Conservation (phyloP, 805 yeast genomes). For the Kazachstania psychrophila region DNA sequence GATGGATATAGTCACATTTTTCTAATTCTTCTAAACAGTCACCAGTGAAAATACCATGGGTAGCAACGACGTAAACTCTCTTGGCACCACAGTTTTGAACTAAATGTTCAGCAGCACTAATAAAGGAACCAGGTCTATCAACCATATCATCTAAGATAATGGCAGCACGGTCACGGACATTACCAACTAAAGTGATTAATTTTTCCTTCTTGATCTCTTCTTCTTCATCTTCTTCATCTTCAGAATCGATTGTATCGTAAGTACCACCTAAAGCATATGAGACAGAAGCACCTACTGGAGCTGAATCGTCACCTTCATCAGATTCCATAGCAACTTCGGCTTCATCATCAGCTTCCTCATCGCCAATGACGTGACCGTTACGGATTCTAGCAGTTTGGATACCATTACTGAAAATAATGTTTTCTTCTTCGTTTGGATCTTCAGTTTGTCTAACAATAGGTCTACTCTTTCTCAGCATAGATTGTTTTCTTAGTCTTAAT, state of each 20-base stretch:
- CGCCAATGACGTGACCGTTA: conserved; percentile 94
- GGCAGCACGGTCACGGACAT: conserved; percentile 85
- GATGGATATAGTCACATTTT: conserved; percentile 74
- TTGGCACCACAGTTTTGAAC: conserved; percentile 94
- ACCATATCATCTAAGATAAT: conserved; percentile 94
- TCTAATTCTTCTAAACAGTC: conserved; percentile 74
- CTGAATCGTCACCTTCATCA: conserved; percentile 22
- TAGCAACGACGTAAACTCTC: conserved; percentile 80
- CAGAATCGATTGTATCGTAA: conserved; percentile 74
- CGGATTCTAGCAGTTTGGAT: conserved; percentile 94
- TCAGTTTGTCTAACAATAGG: conserved; percentile 36
- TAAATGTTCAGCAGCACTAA: conserved; percentile 97
- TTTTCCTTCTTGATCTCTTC: conserved; percentile 48
- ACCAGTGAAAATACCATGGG: conserved; percentile 91
- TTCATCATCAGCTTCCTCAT: conserved; percentile 42
- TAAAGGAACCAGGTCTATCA: conserved; percentile 87
- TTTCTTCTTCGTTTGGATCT: conserved; percentile 49
- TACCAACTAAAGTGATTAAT: conserved; percentile 92
- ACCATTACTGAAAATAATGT: conserved; percentile 62
- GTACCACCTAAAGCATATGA: conserved; percentile 70
- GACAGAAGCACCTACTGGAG: conserved; percentile 13
- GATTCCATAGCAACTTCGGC: conserved; percentile 28
- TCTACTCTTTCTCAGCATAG: conserved; percentile 38
- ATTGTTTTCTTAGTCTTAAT: conserved; percentile 38
- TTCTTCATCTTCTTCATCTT: conserved; percentile 69